Evolutionary conservation across 1,139 yeast genomes (phyloP), one percentile per base, ranked within the genome.

Genomic region (Protomyces gravidus): DNA sequence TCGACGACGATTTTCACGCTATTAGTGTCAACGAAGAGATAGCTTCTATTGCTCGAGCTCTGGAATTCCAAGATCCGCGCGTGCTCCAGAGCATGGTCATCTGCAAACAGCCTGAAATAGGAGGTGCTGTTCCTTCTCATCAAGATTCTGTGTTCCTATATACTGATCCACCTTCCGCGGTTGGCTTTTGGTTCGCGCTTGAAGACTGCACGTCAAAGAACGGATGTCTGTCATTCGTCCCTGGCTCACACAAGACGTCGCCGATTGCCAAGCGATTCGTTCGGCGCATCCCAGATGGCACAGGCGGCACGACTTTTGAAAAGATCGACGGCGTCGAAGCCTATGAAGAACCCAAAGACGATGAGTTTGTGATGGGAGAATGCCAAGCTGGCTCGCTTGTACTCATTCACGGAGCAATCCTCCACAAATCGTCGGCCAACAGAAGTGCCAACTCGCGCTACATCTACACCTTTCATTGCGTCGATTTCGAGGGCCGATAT

Each of bases 111-210:
- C 90, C 94, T 0, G 78, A 77, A 59, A 81, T 80, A 46, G 86
- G 95, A 30, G 85, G 85, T 1, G 84, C 83, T 47, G 95, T 86
- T 0, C 94, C 94, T 1, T 77, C 86, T 0, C 95, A 86, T 67
- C 86, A 84, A 57, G 95, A 86, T 69, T 89, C 83, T 1, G 82
- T 84, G 2, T 86, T 86, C 66, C 74, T 86, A 39, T 86, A 76
- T 71, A 86, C 95, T 0, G 75, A 81, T 28, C 95, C 95, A 0
- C 83, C 79, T 59, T 73, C 82, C 1, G 89, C 92, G 0, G 71
- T 86, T 46, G 95, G 95, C 3, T 86, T 84, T 68, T 86, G 95
- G 95, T 82, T 83, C 67, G 92, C 95, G 0, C 72, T 86, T 64
- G 89, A 86, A 66, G 87, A 85, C 67, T 86, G 94, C 68, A 83